These are phyloP conservation scores for Taphrina wiesneri DNA, from an alignment of 1,139 yeast genomes.

Conservation along the genomic window DNA sequence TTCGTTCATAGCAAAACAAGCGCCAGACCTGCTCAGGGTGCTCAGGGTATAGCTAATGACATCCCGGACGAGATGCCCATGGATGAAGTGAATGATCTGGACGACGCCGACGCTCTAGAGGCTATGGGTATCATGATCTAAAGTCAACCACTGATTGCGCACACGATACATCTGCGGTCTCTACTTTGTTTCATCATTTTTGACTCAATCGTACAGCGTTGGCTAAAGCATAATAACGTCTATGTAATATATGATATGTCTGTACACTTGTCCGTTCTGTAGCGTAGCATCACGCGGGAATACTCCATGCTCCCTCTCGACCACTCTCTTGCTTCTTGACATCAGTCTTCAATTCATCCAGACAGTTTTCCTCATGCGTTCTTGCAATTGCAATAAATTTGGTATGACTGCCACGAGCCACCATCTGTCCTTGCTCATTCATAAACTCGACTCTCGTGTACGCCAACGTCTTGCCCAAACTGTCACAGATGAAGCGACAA, in stretches of 20 bases:
- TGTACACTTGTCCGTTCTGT: not conserved
- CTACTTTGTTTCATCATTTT: not conserved
- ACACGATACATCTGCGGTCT: too few relatives aligned
- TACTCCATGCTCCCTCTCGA: conserved; percentile 7
- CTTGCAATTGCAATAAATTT: conserved; percentile 48
- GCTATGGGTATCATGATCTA: conserved; percentile 21
- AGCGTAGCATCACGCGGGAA: not conserved
- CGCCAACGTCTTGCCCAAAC: conserved; percentile 50
- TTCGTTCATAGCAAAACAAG: not conserved
- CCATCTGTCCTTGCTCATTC: conserved; percentile 43
- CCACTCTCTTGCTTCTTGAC: not conserved
- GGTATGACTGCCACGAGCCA: conserved; percentile 52
- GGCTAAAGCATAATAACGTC: not conserved
- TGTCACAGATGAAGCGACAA: conserved; percentile 38
- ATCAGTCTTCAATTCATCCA: conserved; percentile 14
- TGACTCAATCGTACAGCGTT: not conserved
- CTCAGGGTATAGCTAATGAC: conserved; percentile 9
- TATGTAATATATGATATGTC: not conserved
- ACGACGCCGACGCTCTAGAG: conserved; percentile 30
- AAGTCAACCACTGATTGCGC: not conserved
- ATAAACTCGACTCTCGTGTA: conserved; percentile 48
- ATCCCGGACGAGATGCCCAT: conserved; percentile 11
- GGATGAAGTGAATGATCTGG: conserved; percentile 14
- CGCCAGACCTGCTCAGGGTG: not conserved
- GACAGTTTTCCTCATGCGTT: conserved; percentile 23